Evolutionary conservation across 148 eudicot species (phyloP), one percentile per base, ranked within the genome.

Genomic region (Tetragonia tetragonoides): DNA sequence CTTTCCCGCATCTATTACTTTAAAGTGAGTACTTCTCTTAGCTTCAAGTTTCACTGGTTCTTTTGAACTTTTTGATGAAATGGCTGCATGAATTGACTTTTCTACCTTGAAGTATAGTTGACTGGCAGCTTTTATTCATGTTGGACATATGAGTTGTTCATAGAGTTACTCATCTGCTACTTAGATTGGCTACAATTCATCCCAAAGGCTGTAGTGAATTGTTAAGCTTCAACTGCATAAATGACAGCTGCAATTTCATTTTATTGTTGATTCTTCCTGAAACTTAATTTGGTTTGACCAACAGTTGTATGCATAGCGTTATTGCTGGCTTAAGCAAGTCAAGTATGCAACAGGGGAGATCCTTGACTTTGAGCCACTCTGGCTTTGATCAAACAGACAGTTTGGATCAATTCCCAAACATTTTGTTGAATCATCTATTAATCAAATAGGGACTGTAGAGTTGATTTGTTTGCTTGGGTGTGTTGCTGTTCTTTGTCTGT

Each of bases 1-100:
- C 70, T 89, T 87, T 75, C 93, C 93, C 20, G 93, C 90, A 56
- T 81, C 89, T 3, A 83, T 89, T 78, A 82, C 88, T 73, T 74
- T 89, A 23, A 89, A 87, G 89, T 87, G 57, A 70, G 70, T 61
- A 68, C 20, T 44, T 47, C 56, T 24, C 9, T 47, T 65, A 64
- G 62, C 10, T n/a, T 34, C 37, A 39, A 44, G 59, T 10, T 24
- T 42, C 61, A 34, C 9, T 23, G 28, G 20, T 47, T 14, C 23
- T 68, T 41, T 42, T 23, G 21, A 44, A 2, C 4, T 41, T 10
- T 40, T 7, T 8, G 20, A 20, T 6, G 10, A 7, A 0, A 28
- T 8, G 21, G 21, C 5, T 21, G 28, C 64, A 60, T 60, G 24
- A 60, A 17, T 20, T 60, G 24, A 60, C 28, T 49, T 49, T 49